A percentile compares a stretch with the other conserved stretches of the same genome.
These are phyloP conservation scores for Trichosporon asahii DNA, from an alignment of 1,284 basidiomycete species.

Conservation along the genomic window DNA sequence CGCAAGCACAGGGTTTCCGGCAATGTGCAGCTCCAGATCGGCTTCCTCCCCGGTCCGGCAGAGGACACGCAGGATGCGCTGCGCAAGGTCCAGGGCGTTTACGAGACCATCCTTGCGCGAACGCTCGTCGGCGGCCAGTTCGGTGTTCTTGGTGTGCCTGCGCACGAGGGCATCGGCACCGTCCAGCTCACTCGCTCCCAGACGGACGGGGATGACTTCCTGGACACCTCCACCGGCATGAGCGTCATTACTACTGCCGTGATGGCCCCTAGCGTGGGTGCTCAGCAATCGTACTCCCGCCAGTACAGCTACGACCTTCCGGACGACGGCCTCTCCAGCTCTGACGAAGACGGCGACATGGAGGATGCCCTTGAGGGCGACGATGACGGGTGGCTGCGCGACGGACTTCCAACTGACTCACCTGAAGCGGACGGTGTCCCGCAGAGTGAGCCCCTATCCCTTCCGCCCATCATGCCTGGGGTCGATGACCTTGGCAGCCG, in stretches of 20 bases:
- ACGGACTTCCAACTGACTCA: constrained; percentile 18
- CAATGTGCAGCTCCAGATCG: constrained; percentile 68
- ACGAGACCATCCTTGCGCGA: constrained; percentile 63
- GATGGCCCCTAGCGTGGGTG: constrained; percentile 22
- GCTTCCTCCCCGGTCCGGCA: constrained; percentile 60
- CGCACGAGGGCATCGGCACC: constrained; percentile 84
- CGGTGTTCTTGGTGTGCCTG: constrained; percentile 62
- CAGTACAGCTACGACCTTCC: constrained; percentile 57
- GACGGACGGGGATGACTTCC: neutral
- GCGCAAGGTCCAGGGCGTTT: constrained; percentile 53
- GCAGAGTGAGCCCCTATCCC: neutral
- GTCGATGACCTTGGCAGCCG: constrained; percentile 8
- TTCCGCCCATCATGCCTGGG: neutral
- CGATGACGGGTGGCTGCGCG: constrained; percentile 27
- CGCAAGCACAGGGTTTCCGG: constrained; percentile 57
- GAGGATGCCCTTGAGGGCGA: constrained; percentile 44
- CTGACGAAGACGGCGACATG: constrained; percentile 59
- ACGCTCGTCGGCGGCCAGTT: constrained; percentile 57
- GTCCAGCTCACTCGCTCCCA: constrained; percentile 43
- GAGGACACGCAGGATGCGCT: constrained; percentile 30
- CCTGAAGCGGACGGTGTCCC: neutral
- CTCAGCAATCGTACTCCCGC: constrained; percentile 20
- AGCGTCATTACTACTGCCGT: constrained; percentile 24
- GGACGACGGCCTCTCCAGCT: constrained; percentile 67
- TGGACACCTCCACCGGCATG: constrained; percentile 8